These are phyloP conservation scores for Geosmithia flava DNA, from an alignment of 2,329 filamentous ascomycete species.

Conservation along the genomic window DNA sequence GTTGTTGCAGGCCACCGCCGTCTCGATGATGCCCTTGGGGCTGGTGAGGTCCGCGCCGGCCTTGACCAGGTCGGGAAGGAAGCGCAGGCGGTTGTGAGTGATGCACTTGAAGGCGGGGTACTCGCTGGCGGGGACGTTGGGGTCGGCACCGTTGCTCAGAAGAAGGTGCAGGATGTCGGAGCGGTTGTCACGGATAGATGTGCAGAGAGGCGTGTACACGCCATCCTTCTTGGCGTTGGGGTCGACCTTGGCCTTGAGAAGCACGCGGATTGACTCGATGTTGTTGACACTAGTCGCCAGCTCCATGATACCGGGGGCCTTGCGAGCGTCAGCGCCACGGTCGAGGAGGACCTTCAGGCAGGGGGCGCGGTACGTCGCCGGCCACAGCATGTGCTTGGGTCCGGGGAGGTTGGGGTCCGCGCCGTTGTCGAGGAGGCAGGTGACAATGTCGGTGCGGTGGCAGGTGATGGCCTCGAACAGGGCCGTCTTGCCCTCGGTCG, in stretches of 20 bases:
- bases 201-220: constrained; percentile 55
- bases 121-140: constrained; percentile 49
- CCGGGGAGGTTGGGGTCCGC: constrained; percentile 58
- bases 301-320: constrained; percentile 51
- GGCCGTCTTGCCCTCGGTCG: constrained; percentile 47
- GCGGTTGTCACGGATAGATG: constrained; percentile 54
- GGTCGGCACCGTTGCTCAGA: constrained; percentile 43
- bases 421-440: constrained; percentile 35
- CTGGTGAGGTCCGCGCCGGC: constrained; percentile 46
- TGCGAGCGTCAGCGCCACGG: constrained; percentile 47
- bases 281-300: constrained; percentile 51
- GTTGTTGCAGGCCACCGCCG: constrained; percentile 49
- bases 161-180: constrained; percentile 49
- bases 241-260: constrained; percentile 46
- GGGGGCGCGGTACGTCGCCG: constrained; percentile 43
- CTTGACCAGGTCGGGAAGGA: constrained; percentile 44
- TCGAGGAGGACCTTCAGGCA: constrained; percentile 46
- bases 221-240: constrained; percentile 52
- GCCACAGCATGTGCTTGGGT: constrained; percentile 58
- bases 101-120: constrained; percentile 59
- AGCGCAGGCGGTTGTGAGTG: constrained; percentile 50
- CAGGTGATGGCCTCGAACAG: constrained; percentile 49
- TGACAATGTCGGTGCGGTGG: constrained; percentile 43
- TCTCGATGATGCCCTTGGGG: constrained; percentile 55
- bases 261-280: constrained; percentile 44